phyloP scores from a whole-genome alignment of 108 stramenopile genomes.

The Fragilaria radians region DNA sequence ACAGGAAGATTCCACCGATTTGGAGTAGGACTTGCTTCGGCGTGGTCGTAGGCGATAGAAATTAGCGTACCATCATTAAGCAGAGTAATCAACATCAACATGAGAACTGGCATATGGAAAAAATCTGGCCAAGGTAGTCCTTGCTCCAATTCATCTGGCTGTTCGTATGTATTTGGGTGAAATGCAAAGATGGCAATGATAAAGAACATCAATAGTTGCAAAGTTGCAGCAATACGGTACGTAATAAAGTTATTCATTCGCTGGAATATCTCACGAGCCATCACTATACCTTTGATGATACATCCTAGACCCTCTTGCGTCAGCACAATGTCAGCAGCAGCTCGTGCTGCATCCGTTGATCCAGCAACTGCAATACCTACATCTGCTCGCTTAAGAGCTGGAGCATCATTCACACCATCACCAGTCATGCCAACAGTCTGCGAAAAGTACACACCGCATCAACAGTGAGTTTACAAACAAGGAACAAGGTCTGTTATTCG shows the following conservation, averaged over 20 bases:
- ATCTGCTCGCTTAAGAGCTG: slow-evolving; percentile 68
- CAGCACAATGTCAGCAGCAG: slow-evolving; percentile 68
- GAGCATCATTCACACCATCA: slow-evolving; percentile 79
- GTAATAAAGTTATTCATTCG: slow-evolving; percentile 51
- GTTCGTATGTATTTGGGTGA: slow-evolving; percentile 31
- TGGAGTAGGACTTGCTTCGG: slow-evolving; percentile 35
- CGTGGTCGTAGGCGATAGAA: slow-evolving; percentile 62
- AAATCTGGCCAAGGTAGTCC: slow-evolving; percentile 27
- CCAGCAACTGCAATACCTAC: slow-evolving; percentile 72
- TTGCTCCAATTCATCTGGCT: slow-evolving; percentile 20
- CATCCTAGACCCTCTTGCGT: slow-evolving; percentile 51
- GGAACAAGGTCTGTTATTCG: too few species aligned
- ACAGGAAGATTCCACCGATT: slow-evolving; percentile 47
- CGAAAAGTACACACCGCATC: slow-evolving; percentile 9
- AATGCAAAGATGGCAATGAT: slow-evolving; percentile 62
- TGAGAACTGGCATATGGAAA: slow-evolving; percentile 69
- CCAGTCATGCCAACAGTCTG: slow-evolving; percentile 57
- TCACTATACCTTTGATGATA: slow-evolving; percentile 55
- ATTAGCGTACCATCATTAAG: slow-evolving; percentile 74
- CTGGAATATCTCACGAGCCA: slow-evolving; percentile 44
- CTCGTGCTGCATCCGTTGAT: slow-evolving; percentile 65
- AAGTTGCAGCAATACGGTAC: slow-evolving; percentile 61
- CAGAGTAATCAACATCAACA: slow-evolving; percentile 68
- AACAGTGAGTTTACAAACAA: slow-evolving; percentile 2
- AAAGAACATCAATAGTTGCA: slow-evolving; percentile 78